phyloP scores from a whole-genome alignment of 2,329 filamentous ascomycete genomes.

The Tolypocladium endophyticum region DNA sequence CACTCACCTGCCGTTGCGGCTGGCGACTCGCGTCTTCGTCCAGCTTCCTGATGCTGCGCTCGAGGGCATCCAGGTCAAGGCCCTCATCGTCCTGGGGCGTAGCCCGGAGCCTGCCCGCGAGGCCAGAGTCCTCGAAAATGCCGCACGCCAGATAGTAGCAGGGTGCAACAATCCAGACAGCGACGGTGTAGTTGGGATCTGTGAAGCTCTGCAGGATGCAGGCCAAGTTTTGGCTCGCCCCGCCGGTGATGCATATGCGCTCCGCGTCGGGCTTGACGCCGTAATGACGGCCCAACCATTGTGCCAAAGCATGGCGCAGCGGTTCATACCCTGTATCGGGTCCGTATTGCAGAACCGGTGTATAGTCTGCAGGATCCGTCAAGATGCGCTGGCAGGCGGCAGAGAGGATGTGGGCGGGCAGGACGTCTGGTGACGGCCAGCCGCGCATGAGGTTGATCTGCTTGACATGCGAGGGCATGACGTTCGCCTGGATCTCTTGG shows the following conservation, averaged over 20 bases:
- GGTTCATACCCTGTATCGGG: slow-evolving; percentile 64
- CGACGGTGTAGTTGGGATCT: slow-evolving; percentile 63
- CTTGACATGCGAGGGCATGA: slow-evolving; percentile 18
- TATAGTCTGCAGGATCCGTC: slow-evolving; percentile 44
- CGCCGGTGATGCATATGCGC: slow-evolving; percentile 72
- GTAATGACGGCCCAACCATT: slow-evolving; percentile 61
- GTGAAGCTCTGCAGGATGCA: slow-evolving; percentile 70
- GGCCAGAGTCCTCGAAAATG: slow-evolving; percentile 77
- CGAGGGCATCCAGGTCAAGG: slow-evolving; percentile 51
- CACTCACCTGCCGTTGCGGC: slow-evolving; percentile 1
- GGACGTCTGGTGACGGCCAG: slow-evolving; percentile 53
- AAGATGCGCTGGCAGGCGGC: slow-evolving; percentile 51
- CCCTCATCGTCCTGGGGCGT: slow-evolving; percentile 72
- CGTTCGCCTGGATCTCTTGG: neutral
- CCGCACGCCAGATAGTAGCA: slow-evolving; percentile 76
- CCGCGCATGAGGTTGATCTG: slow-evolving; percentile 57
- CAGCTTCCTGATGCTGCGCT: slow-evolving; percentile 16
- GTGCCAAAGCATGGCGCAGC: slow-evolving; percentile 57
- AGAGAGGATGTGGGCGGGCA: slow-evolving; percentile 54
- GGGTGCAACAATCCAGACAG: slow-evolving; percentile 72
- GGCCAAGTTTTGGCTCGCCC: slow-evolving; percentile 74
- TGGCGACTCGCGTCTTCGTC: slow-evolving; percentile 14
- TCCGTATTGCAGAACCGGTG: slow-evolving; percentile 65
- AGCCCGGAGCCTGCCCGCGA: slow-evolving; percentile 53
- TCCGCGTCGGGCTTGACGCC: slow-evolving; percentile 29